A percentile compares a stretch with the other conserved stretches of the same genome.
phyloP scores from a whole-genome alignment of 1,139 yeast genomes.

The Scheffersomyces titani region DNA sequence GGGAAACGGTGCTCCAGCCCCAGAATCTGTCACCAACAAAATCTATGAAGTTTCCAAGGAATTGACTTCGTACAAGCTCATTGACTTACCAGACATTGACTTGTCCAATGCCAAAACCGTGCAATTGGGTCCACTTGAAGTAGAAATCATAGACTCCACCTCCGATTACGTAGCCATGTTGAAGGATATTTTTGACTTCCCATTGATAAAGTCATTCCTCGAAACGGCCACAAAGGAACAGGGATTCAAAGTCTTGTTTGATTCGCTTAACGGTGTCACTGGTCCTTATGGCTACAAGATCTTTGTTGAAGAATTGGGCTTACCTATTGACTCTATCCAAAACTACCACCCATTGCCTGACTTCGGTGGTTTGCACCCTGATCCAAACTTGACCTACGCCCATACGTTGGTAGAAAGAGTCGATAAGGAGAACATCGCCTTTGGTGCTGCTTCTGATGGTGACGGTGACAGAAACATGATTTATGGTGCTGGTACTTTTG shows the following conservation, averaged over 20 bases:
- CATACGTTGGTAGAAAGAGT: constrained; percentile 82
- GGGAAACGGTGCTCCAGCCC: constrained; percentile 99
- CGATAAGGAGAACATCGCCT: constrained; percentile 75
- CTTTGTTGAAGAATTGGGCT: constrained; percentile 81
- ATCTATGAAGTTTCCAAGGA: constrained; percentile 71
- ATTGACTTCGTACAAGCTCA: constrained; percentile 59
- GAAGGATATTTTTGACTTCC: constrained; percentile 87
- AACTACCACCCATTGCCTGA: constrained; percentile 80
- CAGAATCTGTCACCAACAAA: constrained; percentile 87
- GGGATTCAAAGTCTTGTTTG: constrained; percentile 76
- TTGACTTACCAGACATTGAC: constrained; percentile 63
- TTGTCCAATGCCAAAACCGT: constrained; percentile 56
- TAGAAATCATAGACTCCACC: constrained; percentile 72
- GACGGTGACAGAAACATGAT: constrained; percentile 99
- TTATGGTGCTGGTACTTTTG: constrained; percentile 93
- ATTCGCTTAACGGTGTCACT: constrained; percentile 92
- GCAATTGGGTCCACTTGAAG: constrained; percentile 52
- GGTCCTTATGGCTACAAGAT: constrained; percentile 93
- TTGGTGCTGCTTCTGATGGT: constrained; percentile 99
- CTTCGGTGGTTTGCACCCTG: constrained; percentile 98
- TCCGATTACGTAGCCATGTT: constrained; percentile 74
- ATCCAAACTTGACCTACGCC: constrained; percentile 96
- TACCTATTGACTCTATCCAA: constrained; percentile 71
- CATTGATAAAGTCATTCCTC: constrained; percentile 73
- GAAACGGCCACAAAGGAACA: constrained; percentile 40